Base-by-base conservation (phyloP, 2,329 filamentous ascomycete species). In the Bertia moriformis region DNA sequence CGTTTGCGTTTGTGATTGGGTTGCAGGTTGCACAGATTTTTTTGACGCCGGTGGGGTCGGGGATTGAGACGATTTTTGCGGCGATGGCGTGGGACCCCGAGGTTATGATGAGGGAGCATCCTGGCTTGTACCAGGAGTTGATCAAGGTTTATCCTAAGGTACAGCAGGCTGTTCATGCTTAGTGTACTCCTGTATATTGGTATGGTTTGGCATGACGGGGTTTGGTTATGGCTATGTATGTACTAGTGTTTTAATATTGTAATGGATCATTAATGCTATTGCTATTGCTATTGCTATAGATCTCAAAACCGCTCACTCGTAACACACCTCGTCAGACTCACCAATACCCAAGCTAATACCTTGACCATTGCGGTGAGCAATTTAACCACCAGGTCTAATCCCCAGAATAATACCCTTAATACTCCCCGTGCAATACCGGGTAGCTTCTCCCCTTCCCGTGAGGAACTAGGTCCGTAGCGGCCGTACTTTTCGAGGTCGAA, bases 61-160 rank as follows among this genome's bases (percentile, higher is more conserved):
- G 89, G n/a, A 75, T 93, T 45, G 83, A 93, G 48, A 93, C 88
- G 0, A 83, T 94, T 44, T 95, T 95, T 49, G 85, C 94, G 0
- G 87, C 85, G 0, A 63, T 70, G 36, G 74, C 73, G 0, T 80
- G 75, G 69, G 73, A 79, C 38, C 75, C 76, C 0, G 70, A 82
- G 51, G 82, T 89, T 5, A 63, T 94, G 63, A 80, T 86, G 54
- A 66, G 73, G 32, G 78, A 91, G 41, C 88, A 94, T 56, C 76
- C 78, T 0, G 85, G 93, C 44, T 60, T 96, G 37, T 95, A 89
- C 56, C 63, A 76, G 14, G 69, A 74, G 44, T 81, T 96, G 75
- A 67, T 93, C 1, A 62, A 69, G 39, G 78, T 93, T 13, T 95
- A 94, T 53, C 88, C 88, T 4, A 73, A 82, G 45, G 80, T 93